Percentiles rank a stretch among this genome's conserved stretches.
Conservation (phyloP, 306 rosid species). For the Myrica gale region DNA sequence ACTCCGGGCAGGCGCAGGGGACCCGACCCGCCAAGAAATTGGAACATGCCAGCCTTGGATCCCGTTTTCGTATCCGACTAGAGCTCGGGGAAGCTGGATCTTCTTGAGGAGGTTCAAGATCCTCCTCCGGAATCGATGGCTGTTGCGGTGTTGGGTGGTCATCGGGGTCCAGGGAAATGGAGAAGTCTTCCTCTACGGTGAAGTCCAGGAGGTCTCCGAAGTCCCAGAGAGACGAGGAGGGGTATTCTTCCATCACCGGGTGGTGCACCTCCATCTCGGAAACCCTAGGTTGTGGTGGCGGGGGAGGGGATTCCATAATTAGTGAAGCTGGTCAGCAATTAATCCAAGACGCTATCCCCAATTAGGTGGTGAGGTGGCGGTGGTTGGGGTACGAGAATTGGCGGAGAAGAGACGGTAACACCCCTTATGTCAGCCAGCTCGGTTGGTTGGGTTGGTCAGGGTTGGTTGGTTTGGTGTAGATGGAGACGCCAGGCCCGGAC, state of each 20-base stretch:
- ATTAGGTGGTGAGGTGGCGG: slow-evolving; percentile 1
- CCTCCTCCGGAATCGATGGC: background rate
- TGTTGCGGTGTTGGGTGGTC: background rate
- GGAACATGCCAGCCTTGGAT: slow-evolving; percentile 79
- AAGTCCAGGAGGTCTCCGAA: slow-evolving; percentile 58
- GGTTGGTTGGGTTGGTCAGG: slow-evolving; percentile 14
- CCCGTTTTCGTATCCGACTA: slow-evolving; percentile 69
- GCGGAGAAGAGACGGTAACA: slow-evolving; percentile 16
- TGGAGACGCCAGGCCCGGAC: background rate
- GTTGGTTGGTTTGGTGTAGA: background rate
- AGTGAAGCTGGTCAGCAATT: background rate
- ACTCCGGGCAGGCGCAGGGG: slow-evolving; percentile 95
- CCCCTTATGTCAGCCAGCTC: background rate
- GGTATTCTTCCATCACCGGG: slow-evolving; percentile 28
- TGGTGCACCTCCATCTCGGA: slow-evolving; percentile 35
- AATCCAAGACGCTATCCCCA: background rate
- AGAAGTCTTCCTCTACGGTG: slow-evolving; percentile 37
- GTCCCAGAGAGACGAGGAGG: slow-evolving; percentile 49
- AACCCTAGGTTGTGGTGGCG: slow-evolving; percentile 5
- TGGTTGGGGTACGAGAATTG: slow-evolving; percentile 14
- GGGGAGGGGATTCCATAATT: slow-evolving; percentile 15
- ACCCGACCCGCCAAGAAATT: slow-evolving; percentile 82
- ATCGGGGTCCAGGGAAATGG: slow-evolving; percentile 24
- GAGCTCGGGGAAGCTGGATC: background rate
- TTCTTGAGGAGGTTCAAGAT: slow-evolving; percentile 6